phyloP scores from a whole-genome alignment of 2,329 filamentous ascomycete species.

The Macrophomina tecta region DNA sequence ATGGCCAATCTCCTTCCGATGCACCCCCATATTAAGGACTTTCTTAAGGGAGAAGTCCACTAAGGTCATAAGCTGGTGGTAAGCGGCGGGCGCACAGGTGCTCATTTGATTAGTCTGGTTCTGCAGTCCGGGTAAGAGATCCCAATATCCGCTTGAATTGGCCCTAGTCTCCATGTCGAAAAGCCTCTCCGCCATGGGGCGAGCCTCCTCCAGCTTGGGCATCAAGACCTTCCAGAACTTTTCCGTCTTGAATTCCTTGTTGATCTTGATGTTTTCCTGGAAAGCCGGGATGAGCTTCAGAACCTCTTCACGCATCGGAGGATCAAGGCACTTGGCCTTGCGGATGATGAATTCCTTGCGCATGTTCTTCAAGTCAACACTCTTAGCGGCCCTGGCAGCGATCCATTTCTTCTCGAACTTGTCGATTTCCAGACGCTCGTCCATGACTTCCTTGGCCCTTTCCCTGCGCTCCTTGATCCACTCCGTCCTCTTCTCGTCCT shows the following conservation, averaged over 20 bases:
- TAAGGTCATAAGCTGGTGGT: conserved; percentile 9
- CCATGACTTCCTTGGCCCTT: conserved; percentile 21
- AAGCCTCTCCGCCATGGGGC: conserved; percentile 33
- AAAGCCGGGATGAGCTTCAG: conserved; percentile 49
- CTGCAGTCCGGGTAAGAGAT: conserved; percentile 20
- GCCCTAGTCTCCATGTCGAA: conserved; percentile 30
- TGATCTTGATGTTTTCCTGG: conserved; percentile 46
- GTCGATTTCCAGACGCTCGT: conserved; percentile 46
- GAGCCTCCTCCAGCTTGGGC: conserved; percentile 36
- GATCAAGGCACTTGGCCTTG: conserved; percentile 44
- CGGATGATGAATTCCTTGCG: conserved; percentile 45
- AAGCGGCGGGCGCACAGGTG: conserved; percentile 20
- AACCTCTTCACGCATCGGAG: conserved; percentile 43
- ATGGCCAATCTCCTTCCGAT: conserved; percentile 20
- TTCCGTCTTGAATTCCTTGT: conserved; percentile 40
- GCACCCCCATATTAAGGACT: conserved; percentile 2
- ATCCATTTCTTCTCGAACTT: conserved; percentile 44
- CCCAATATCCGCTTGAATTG: conserved; percentile 30
- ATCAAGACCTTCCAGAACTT: conserved; percentile 38
- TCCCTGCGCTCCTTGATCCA: conserved; percentile 26
- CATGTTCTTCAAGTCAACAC: conserved; percentile 41
- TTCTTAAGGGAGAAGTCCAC: conserved; percentile 13
- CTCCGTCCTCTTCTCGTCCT: conserved; percentile 38
- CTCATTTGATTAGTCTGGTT: conserved; percentile 22
- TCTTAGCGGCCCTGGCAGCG: conserved; percentile 38